phyloP scores from a whole-genome alignment of 768 basidiomycete species.

The Rhodotorula paludigena region DNA sequence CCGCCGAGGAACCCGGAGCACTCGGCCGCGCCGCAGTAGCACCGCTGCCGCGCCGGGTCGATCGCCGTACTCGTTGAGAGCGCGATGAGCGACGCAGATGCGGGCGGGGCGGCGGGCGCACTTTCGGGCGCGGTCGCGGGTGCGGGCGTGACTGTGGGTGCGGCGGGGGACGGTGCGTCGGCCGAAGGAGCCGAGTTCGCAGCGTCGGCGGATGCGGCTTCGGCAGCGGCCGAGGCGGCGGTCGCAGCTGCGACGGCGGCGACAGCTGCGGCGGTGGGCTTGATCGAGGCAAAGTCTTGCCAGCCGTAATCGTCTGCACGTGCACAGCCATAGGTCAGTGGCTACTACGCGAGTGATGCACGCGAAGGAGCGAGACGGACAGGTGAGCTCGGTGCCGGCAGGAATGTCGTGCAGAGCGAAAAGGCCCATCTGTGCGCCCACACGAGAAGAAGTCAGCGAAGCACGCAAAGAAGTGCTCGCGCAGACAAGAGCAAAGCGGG shows the following conservation, averaged over 20 bases:
- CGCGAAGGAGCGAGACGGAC: background rate
- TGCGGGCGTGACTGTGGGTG: background rate
- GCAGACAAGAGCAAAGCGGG: too few species aligned
- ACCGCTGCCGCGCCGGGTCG: conserved; percentile 29
- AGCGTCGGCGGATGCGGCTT: background rate
- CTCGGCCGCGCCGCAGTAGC: conserved; percentile 25
- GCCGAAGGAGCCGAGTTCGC: background rate
- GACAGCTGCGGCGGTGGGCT: background rate
- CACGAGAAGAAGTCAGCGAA: background rate
- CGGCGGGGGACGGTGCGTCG: background rate
- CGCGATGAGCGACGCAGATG: background rate
- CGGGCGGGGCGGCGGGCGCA: background rate
- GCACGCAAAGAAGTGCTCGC: too few species aligned
- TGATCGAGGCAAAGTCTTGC: conserved; percentile 31
- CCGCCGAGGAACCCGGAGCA: conserved; percentile 34
- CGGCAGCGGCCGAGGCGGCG: background rate
- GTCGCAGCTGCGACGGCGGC: background rate
- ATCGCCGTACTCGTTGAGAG: background rate
- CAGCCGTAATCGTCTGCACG: conserved; percentile 38
- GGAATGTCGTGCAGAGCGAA: conserved; percentile 31
- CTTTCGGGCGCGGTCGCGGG: background rate
- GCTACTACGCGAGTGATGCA: background rate
- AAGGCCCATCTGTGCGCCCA: conserved; percentile 19
- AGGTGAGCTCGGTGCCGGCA: conserved; percentile 29
- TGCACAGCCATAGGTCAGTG: background rate